phyloP scores from a whole-genome alignment of 345 rosid genomes.

The Moricandia moricandioides region DNA sequence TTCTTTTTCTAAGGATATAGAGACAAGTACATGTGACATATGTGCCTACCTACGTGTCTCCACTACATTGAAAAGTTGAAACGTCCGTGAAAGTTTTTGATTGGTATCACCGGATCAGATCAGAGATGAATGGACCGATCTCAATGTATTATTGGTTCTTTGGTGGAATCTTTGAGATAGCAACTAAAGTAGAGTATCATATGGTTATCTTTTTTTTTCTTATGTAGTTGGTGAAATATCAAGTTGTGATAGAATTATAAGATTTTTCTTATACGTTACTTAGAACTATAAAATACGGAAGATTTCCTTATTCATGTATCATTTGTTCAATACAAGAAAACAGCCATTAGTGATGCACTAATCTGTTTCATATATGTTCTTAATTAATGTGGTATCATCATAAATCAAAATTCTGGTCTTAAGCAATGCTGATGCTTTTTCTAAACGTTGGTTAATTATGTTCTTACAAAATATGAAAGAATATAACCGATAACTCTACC shows the following conservation, averaged over 20 bases:
- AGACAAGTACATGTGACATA: conserved; percentile 7
- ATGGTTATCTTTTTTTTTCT: neutral
- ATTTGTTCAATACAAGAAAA: neutral
- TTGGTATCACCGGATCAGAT: neutral
- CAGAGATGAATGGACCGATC: conserved; percentile 1
- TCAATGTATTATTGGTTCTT: neutral
- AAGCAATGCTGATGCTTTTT: too few relatives aligned
- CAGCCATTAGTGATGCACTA: neutral
- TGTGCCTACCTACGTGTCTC: neutral
- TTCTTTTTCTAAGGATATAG: neutral
- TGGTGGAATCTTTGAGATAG: neutral
- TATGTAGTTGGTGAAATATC: conserved; percentile 2
- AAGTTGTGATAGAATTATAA: neutral
- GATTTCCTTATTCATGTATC: neutral
- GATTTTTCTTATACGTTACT: neutral
- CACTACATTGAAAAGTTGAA: neutral
- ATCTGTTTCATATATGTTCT: neutral
- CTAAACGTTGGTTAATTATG: too few relatives aligned
- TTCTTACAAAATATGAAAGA: too few relatives aligned
- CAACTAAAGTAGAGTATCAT: neutral
- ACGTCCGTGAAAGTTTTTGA: neutral
- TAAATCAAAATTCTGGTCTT: neutral
- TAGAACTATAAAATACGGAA: neutral
- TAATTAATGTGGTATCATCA: neutral
- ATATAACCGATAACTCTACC: too few relatives aligned